Evolutionary conservation across 75 land plant species (phyloP).

Genomic region (Sequoia sempervirens): DNA sequence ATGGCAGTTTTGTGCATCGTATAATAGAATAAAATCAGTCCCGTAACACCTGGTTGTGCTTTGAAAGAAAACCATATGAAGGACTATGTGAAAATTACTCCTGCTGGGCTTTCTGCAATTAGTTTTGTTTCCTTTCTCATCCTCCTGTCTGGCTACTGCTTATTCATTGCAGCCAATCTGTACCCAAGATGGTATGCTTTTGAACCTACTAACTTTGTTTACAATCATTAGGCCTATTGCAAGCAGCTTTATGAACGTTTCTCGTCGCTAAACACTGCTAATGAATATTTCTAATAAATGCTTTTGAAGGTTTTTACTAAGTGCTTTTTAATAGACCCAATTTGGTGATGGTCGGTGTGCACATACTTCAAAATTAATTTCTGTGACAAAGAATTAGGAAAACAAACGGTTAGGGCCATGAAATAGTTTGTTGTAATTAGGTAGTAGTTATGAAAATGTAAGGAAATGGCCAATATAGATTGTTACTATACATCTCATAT

Average conservation of each 20-base stretch:
- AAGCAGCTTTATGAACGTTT: not conserved
- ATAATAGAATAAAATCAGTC: not conserved
- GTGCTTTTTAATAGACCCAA: not conserved
- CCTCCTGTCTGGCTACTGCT: slow-evolving; percentile 57
- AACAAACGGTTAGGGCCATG: too few species aligned
- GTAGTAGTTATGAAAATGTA: too few species aligned
- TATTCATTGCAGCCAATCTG: slow-evolving; percentile 71
- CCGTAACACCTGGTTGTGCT: not conserved
- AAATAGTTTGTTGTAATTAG: too few species aligned
- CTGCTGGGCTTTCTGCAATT: not conserved
- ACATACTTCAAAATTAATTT: too few species aligned
- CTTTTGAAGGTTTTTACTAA: not conserved
- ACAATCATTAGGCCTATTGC: not conserved
- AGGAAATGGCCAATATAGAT: too few species aligned
- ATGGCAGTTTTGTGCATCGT: too few species aligned
- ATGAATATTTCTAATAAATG: not conserved
- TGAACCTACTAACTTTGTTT: not conserved
- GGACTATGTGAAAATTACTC: not conserved
- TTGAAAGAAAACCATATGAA: not conserved
- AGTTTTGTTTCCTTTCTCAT: not conserved
- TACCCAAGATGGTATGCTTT: slow-evolving; percentile 54
- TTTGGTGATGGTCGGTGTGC: too few species aligned
- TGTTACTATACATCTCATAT: too few species aligned
- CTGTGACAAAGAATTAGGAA: too few species aligned
- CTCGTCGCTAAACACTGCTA: not conserved